Evolutionary conservation across 2,329 filamentous ascomycete species (phyloP).

Genomic region (Neodidymelliopsis sp.): DNA sequence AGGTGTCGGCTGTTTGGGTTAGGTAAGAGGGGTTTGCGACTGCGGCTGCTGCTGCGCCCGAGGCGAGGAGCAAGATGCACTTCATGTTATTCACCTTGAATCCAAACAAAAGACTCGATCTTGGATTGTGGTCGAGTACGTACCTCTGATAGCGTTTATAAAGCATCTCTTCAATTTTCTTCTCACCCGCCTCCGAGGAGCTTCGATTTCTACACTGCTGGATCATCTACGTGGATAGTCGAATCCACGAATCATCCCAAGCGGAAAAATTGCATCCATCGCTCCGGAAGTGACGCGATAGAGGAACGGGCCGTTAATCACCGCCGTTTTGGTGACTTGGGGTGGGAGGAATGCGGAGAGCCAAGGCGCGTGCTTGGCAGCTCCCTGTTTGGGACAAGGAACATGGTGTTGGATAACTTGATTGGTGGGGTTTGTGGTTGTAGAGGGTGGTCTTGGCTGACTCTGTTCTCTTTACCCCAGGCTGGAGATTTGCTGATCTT

Average conservation of each 20-base stretch:
- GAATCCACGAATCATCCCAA: neutral
- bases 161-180: neutral
- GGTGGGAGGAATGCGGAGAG: conserved; percentile 5
- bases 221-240: no score
- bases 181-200: neutral
- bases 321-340: neutral
- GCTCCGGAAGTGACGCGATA: neutral
- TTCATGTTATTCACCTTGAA: conserved; percentile 1
- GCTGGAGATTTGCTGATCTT: no score
- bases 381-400: neutral
- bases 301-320: conserved; percentile 8
- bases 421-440: no score
- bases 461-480: no score
- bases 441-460: no score
- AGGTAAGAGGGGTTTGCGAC: conserved; percentile 11
- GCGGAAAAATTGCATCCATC: conserved; percentile 5
- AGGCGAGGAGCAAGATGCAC: neutral
- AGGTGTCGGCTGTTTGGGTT: conserved; percentile 6
- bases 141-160: neutral
- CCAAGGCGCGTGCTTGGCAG: conserved; percentile 12
- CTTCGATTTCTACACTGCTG: neutral
- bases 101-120: neutral
- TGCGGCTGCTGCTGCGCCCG: conserved; percentile 7
- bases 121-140: neutral
- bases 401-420: no score